phyloP scores from a whole-genome alignment of 1,284 basidiomycete species.

The Inonotus hispidus region DNA sequence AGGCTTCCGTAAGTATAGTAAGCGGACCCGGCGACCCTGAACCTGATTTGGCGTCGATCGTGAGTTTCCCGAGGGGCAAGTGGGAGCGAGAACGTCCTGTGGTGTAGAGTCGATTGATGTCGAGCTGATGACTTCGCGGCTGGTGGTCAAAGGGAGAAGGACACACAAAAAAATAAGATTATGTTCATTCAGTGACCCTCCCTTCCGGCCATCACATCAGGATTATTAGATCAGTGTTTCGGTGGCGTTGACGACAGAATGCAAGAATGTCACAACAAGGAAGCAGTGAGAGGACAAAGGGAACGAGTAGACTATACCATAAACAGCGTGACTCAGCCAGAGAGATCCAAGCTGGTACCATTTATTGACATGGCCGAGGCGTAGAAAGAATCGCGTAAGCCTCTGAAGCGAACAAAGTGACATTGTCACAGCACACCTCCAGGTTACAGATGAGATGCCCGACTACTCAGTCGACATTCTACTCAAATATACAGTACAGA shows the following conservation, averaged over 20 bases:
- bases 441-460: neutral
- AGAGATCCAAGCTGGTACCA: neutral
- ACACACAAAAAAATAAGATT: neutral
- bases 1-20: constrained; percentile 8
- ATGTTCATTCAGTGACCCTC: neutral
- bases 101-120: neutral
- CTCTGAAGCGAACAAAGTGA: constrained; percentile 1
- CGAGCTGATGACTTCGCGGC: neutral
- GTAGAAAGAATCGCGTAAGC: constrained; percentile 1
- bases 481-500: too few relatives aligned
- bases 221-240: neutral
- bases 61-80: constrained; percentile 5
- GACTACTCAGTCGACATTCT: neutral
- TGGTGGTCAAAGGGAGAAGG: neutral
- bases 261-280: neutral
- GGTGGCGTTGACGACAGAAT: neutral
- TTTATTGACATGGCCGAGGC: constrained; percentile 8
- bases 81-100: too few relatives aligned
- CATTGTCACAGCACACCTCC: neutral
- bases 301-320: neutral
- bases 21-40: constrained; percentile 4
- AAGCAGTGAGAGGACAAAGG: neutral
- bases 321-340: neutral
- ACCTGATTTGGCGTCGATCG: constrained; percentile 14
- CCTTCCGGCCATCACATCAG: neutral